Base-by-base conservation (phyloP, 371 early-diverging fungal species). In the Mortierella sp. region DNA sequence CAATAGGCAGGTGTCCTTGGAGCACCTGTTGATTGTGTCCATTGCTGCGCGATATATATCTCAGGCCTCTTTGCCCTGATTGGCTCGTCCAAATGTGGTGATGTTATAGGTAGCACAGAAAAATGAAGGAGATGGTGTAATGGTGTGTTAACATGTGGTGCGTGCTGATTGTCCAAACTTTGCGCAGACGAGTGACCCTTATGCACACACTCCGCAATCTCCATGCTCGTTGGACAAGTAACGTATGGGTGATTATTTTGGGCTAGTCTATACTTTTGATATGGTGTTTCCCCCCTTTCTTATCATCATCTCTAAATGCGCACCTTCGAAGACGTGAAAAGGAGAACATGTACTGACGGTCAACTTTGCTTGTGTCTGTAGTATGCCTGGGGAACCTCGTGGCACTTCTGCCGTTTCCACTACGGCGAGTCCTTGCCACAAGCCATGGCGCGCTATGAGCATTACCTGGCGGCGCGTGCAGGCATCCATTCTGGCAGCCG, bases 381-480 rank as follows among this genome's bases (percentile, higher is more conserved):
- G 84, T 92, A 92, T 87, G 97, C 96, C 70, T 97, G 97, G 97
- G 97, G 97, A 74, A 89, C 90, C 68, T 95, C 95, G 76, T 97
- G 97, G 93, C 98, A 97, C 87, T 97, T 97, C 70, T 93, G 95
- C 92, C 83, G 95, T 10, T 88, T 93, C 84, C 95, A 94, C 85
- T 84, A 90, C 74, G 94, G 94, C 76, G 95, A 95, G 85, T 91
- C 92, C 43, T 95, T 97, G 87, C 88, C 88, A 76, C 92, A 95
- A 74, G 92, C 95, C 76, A 95, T 97, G 85, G 91, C 96, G 72
- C 96, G 98, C 65, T 97, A 98, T 85, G 97, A 98, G 88, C 95
- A 97, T 83, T 95, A 91, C 75, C 90, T 98, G 68, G 97, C 96
- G 49, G 88, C 92, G 51, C 90, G 93, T 68, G 91, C 94, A 48